A percentile compares a stretch with the other conserved stretches of the same genome.
Conservation (phyloP, 2,329 filamentous ascomycete species). For the Talaromyces atroroseus region DNA sequence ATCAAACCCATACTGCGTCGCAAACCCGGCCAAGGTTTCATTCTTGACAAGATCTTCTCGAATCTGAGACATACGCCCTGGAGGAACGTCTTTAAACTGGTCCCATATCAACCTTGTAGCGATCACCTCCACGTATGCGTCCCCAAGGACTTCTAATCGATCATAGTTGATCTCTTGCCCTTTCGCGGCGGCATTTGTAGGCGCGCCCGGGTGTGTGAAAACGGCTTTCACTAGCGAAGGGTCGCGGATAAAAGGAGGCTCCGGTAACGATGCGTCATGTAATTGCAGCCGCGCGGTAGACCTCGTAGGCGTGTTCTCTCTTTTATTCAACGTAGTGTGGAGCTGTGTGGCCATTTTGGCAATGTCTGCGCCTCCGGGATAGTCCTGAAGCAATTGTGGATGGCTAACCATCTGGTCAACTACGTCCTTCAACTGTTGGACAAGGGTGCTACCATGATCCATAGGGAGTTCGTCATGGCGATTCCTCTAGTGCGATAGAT, state of each 20-base stretch:
- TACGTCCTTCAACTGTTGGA: conserved; percentile 6
- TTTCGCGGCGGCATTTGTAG: conserved; percentile 17
- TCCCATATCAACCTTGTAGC: conserved; percentile 69
- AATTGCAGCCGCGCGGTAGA: conserved; percentile 1
- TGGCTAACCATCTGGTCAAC: conserved; percentile 9
- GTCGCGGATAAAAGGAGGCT: conserved; percentile 57
- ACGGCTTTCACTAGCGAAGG: conserved; percentile 55
- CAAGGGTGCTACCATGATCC: not conserved
- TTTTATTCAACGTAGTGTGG: conserved; percentile 5
- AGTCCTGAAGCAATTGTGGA: conserved; percentile 3
- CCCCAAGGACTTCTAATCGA: conserved; percentile 80
- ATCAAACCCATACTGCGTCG: conserved; percentile 65
- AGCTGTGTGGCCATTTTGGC: conserved; percentile 7
- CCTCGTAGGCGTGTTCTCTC: conserved; percentile 14
- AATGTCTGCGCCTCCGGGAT: conserved; percentile 8
- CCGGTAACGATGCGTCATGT: conserved; percentile 15
- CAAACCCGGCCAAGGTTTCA: conserved; percentile 65
- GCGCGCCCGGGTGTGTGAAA: conserved; percentile 60
- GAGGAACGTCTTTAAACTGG: conserved; percentile 59
- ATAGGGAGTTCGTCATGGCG: not conserved
- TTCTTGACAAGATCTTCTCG: conserved; percentile 80
- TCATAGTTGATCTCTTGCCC: conserved; percentile 60
- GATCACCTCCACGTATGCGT: conserved; percentile 76
- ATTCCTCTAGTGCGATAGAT: conserved; percentile 7
- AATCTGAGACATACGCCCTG: conserved; percentile 67